phyloP scores from a whole-genome alignment of 75 land plant genomes.

The Cunninghamia lanceolata region DNA sequence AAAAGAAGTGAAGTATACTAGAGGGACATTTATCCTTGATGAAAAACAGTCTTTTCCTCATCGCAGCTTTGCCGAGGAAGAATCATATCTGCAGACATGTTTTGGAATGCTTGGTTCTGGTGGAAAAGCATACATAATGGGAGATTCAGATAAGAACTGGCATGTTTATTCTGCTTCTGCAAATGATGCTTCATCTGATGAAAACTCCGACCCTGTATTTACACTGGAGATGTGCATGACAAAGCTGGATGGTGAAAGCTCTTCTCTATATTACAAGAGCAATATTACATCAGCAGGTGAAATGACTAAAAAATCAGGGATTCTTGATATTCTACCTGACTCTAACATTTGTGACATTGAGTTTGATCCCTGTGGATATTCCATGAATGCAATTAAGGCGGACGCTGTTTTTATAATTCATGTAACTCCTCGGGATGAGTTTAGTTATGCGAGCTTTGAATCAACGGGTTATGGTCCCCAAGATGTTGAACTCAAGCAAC shows the following conservation, averaged over 20 bases:
- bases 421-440: conserved; percentile 90
- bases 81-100: conserved; percentile 36
- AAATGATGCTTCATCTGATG: no score
- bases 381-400: no score
- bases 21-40: no score
- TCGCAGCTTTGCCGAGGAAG: conserved; percentile 55
- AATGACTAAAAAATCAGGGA: conserved; percentile 64
- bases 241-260: no score
- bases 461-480: conserved; percentile 59
- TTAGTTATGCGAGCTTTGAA: conserved; percentile 89
- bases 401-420: no score
- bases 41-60: conserved; percentile 56
- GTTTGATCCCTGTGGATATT: no score
- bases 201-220: no score
- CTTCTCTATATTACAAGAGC: conserved; percentile 54
- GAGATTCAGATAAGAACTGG: conserved; percentile 37
- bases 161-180: conserved; percentile 56
- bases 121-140: conserved; percentile 58
- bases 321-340: conserved; percentile 53
- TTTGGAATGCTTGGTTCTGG: conserved; percentile 40
- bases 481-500: no score
- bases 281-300: conserved; percentile 29
- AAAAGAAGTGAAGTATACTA: conserved; percentile 27
- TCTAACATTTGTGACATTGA: no score
- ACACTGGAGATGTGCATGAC: no score